These are phyloP conservation scores for Pichia sp. DNA, from an alignment of 1,139 yeast genomes.

Conservation along the genomic window DNA sequence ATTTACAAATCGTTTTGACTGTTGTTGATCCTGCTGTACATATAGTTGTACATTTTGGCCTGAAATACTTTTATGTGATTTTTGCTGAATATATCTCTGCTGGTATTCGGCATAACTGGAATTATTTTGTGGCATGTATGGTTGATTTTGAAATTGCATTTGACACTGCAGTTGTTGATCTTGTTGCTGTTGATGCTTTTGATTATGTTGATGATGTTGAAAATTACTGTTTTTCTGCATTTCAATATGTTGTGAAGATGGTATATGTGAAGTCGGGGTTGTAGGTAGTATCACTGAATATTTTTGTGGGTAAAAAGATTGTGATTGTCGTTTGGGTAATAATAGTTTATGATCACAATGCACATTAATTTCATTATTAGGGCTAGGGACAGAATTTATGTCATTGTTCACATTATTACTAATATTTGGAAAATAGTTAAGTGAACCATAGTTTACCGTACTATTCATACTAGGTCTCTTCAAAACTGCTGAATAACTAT, in stretches of 20 bases:
- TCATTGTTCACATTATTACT: neutral
- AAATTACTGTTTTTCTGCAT: neutral
- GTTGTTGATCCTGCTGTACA: conserved; percentile 1
- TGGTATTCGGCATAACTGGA: neutral
- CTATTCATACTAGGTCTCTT: neutral
- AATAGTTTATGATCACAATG: neutral
- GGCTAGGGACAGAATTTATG: neutral
- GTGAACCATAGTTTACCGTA: neutral
- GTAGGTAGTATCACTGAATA: neutral
- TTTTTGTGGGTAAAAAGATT: neutral
- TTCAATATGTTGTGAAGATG: neutral
- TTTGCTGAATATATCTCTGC: neutral
- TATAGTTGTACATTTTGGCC: neutral
- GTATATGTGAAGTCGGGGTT: neutral
- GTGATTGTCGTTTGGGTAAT: neutral
- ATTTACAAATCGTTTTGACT: no score
- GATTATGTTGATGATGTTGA: neutral
- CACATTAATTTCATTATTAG: neutral
- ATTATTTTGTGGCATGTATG: neutral
- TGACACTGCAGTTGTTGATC: neutral
- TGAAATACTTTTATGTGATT: neutral
- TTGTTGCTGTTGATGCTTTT: neutral
- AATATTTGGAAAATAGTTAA: neutral
- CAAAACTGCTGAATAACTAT: neutral
- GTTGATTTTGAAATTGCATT: neutral